Conservation (phyloP, 306 rosid species). For the Leucaena leucocephala region DNA sequence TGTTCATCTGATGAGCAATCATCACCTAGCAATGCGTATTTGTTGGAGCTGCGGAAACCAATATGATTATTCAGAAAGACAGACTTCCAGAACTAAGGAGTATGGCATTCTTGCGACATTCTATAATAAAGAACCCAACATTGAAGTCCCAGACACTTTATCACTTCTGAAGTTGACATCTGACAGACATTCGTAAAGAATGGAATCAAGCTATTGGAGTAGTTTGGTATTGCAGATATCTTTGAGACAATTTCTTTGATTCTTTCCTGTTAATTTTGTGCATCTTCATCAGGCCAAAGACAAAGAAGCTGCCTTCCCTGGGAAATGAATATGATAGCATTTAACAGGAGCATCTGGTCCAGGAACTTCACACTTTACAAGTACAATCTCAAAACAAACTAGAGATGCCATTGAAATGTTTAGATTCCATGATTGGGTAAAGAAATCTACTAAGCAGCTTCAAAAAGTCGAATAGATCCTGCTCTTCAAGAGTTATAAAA, state of each 20-base stretch:
- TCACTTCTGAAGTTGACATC: slow-evolving; percentile 52
- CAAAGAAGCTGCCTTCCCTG: slow-evolving; percentile 75
- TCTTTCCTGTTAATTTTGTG: slow-evolving; percentile 46
- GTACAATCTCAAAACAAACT: slow-evolving; percentile 66
- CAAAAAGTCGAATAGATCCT: slow-evolving; percentile 61
- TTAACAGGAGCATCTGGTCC: slow-evolving; percentile 70
- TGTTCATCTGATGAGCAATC: slow-evolving; percentile 47
- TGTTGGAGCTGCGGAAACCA: slow-evolving; percentile 56
- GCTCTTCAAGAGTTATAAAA: slow-evolving; percentile 77
- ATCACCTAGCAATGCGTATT: slow-evolving; percentile 49
- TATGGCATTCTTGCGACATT: slow-evolving; percentile 60
- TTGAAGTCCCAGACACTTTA: slow-evolving; percentile 76
- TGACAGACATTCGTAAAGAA: slow-evolving; percentile 47
- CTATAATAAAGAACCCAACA: slow-evolving; percentile 75
- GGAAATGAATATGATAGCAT: slow-evolving; percentile 65
- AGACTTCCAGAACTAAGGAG: slow-evolving; percentile 68
- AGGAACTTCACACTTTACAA: slow-evolving; percentile 55
- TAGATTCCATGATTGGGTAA: slow-evolving; percentile 47
- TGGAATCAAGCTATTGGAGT: slow-evolving; percentile 50
- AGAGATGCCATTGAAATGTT: slow-evolving; percentile 40
- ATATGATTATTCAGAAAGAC: slow-evolving; percentile 65
- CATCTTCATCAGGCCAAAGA: slow-evolving; percentile 69
- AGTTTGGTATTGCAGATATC: slow-evolving; percentile 58
- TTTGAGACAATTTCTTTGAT: slow-evolving; percentile 53
- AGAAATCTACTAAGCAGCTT: slow-evolving; percentile 55